These are phyloP conservation scores for Coniochaeta sp. DNA, from an alignment of 2,329 filamentous ascomycete genomes.

Conservation along the genomic window DNA sequence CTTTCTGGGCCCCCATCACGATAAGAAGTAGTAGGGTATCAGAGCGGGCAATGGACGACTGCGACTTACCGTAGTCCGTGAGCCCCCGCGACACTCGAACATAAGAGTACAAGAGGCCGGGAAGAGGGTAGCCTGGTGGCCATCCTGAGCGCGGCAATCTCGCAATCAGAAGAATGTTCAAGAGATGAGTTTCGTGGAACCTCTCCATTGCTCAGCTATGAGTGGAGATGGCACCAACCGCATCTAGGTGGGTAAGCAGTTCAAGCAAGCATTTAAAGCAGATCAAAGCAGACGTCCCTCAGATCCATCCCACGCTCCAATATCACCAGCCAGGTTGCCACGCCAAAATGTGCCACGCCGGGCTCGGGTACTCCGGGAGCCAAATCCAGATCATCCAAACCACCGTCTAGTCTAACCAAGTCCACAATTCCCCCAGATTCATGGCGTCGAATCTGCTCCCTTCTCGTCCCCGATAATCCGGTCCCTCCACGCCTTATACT, in stretches of 20 bases:
- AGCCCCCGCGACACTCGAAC: background rate
- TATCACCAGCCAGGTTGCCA: background rate
- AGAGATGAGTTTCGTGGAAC: too few species aligned
- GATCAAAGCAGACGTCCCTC: background rate
- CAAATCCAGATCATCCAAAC: background rate
- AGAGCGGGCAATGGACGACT: background rate
- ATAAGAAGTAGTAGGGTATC: background rate
- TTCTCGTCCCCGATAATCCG: constrained; percentile 48
- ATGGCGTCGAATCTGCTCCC: background rate
- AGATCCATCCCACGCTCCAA: background rate
- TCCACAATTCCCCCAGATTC: constrained; percentile 4
- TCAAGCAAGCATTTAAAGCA: background rate
- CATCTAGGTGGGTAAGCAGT: too few species aligned
- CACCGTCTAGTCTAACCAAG: background rate
- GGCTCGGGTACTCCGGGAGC: background rate
- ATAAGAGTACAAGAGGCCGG: background rate
- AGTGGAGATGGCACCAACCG: background rate
- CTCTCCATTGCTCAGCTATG: background rate
- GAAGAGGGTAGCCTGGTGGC: background rate
- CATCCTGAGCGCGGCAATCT: too few species aligned
- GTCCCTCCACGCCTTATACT: constrained; percentile 74
- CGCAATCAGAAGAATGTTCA: too few species aligned
- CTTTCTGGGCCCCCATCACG: background rate
- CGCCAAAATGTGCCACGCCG: background rate
- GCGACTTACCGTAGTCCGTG: too few species aligned